These are phyloP conservation scores for Neocatenulostroma microsporum DNA, from an alignment of 2,329 filamentous ascomycete species.

Conservation along the genomic window DNA sequence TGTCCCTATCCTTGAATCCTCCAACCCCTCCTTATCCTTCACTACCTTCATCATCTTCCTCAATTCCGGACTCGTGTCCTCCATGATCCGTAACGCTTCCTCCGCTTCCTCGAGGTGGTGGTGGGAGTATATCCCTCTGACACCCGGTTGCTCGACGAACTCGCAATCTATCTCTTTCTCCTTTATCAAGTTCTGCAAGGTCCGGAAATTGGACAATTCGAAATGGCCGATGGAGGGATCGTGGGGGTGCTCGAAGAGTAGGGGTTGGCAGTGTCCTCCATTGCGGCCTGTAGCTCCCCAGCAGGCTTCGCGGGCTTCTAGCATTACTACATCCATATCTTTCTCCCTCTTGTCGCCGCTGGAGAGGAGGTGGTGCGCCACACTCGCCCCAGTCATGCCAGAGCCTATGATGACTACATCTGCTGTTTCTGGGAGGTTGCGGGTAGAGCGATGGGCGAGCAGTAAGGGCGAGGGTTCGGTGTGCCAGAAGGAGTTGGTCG, in stretches of 20 bases:
- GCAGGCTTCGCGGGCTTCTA: conserved; percentile 72
- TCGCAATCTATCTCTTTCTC: conserved; percentile 58
- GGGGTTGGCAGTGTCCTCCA: conserved; percentile 63
- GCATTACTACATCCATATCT: conserved; percentile 54
- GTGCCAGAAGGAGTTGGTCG: conserved; percentile 61
- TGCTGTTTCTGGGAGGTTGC: conserved; percentile 52
- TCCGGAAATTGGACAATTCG: conserved; percentile 61
- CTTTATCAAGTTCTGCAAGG: conserved; percentile 52
- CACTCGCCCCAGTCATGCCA: conserved; percentile 68
- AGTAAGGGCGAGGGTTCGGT: conserved; percentile 57
- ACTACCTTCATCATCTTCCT: conserved; percentile 36
- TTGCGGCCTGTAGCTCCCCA: conserved; percentile 75
- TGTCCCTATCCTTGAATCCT: conserved; percentile 44
- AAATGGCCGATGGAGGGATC: conserved; percentile 54
- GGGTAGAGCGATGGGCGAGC: conserved; percentile 60
- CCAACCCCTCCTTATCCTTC: conserved; percentile 39
- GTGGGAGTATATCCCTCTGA: conserved; percentile 55
- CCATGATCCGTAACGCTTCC: conserved; percentile 45
- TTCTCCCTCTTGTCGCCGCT: conserved; percentile 33
- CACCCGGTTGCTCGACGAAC: conserved; percentile 56
- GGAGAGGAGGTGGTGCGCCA: conserved; percentile 47
- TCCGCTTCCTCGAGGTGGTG: conserved; percentile 48
- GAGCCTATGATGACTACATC: conserved; percentile 67
- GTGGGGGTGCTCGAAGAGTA: conserved; percentile 54
- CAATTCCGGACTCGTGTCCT: conserved; percentile 50